Base-by-base conservation (phyloP, 192 early-diverging fungal species). In the Oehlia diaphana region DNA sequence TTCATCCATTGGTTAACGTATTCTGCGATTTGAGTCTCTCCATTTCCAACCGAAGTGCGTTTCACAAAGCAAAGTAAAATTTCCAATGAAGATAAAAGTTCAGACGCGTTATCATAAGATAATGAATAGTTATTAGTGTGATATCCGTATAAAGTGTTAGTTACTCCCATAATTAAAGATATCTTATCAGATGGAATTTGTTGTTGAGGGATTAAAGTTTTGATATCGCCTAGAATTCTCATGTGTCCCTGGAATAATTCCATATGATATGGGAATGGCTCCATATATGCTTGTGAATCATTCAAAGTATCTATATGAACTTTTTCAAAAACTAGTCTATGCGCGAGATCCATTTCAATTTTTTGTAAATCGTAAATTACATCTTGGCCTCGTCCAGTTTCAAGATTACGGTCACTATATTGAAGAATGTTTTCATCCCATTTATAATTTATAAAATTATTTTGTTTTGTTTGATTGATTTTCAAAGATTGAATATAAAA, bases 61-160 rank as follows among this genome's bases (percentile, higher is more conserved):
- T 81, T 76, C 19, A 81, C 31, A 47, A 76, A 81, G 58, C 80
- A 81, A 8, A 81, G 31, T 37, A 81, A 23, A n/a, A 81, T 76
- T 70, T 81, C 80, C 10, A 81, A 31, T 23, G 72, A 44, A 33
- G 80, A 72, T 35, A 81, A 39, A 13, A 81, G 9, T 42, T 70
- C 68, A 39, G 58, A 63, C 35, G 58, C 35, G 37, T 63, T 64
- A 37, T 76, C 74, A 12, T 63, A 76, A 63, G 74, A 7, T 37
- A 63, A 63, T n/a, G 74, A 63, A 39, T 37, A 23, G 13, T 9
- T 21, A 21, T 63, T 19, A 23, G 21, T 28, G 0, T 19, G 50
- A 14, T 61, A 8, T 31, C 47, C 13, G n/a, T 50, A 28, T 23
- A 7, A 26, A 28, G 6, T 47, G 8, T 58, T 53, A 1, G 19